Base-by-base conservation (phyloP, 306 rosid genomes). In the Luffa acutangula region DNA sequence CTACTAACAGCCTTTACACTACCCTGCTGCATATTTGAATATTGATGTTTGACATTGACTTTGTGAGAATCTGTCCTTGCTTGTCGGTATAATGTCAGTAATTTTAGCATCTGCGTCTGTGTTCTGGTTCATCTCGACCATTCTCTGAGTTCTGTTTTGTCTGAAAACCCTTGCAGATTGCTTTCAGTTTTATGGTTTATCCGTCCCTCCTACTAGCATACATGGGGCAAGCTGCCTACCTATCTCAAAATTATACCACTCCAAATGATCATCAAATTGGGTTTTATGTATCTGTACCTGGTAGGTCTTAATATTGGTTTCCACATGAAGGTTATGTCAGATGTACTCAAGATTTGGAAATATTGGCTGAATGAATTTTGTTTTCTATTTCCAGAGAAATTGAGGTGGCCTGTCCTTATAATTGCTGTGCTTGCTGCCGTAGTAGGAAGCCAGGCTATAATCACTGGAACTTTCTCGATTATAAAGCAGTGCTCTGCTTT, bases 221-320 rank as follows among this genome's bases (percentile, higher is more conserved):
- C 80, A 95, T 95, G 98, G 98, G 98, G 53, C 98, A 95, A 84
- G 98, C 98, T 54, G 98, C 98, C 46, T 95, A 88, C 87, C 87
- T 95, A 45, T 92, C 98, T 39, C 77, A 71, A 60, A 91, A 94
- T 75, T 96, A 91, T 71, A 18, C 6, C 18, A 5, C 59, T 58
- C 66, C 33, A 34, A 46, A 66, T 3, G 78, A 81, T 17, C 81
- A 73, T 73, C 82, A 59, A n/a, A 86, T 92, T 41, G 97, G 97
- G 48, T 95, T 89, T 86, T 95, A 95, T 53, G 83, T 89, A 85
- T 95, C 98, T 80, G 98, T 95, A 53, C 98, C 98, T 17, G 97
- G 98, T 95, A 87, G 67, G 82, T 72, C 14, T 39, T 83, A 63
- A 79, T 45, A 76, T 57, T 77, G 77, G 67, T 70, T 70, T 81